phyloP scores from a whole-genome alignment of 106 monocot genomes.

The Allium sativum region DNA sequence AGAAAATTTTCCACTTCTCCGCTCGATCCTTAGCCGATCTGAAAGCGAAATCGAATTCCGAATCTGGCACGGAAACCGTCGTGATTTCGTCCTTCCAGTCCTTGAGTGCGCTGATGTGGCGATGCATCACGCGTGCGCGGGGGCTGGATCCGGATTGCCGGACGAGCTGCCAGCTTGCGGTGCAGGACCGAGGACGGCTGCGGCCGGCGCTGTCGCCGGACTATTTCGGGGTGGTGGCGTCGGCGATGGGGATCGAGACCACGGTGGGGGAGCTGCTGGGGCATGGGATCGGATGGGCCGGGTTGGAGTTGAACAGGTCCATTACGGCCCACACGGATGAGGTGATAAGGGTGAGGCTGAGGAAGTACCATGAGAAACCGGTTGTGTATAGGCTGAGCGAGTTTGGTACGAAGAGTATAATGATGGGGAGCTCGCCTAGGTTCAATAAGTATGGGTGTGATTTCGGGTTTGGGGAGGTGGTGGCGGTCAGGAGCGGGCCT shows the following conservation, averaged over 20 bases:
- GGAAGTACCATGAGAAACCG: conserved; percentile 21
- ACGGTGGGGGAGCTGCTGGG: conserved; percentile 41
- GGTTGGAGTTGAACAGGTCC: conserved; percentile 12
- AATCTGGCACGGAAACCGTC: background rate
- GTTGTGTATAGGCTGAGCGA: conserved; percentile 11
- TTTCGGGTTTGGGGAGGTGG: conserved; percentile 46
- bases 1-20: conserved; percentile 63
- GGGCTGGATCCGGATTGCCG: conserved; percentile 12
- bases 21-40: conserved; percentile 22
- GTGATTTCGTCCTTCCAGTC: conserved; percentile 45
- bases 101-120: conserved; percentile 43
- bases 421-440: conserved; percentile 42
- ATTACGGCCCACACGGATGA: conserved; percentile 31
- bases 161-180: conserved; percentile 24
- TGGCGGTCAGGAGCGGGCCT: conserved; percentile 22
- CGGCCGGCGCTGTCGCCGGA: conserved; percentile 31
- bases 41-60: conserved; percentile 44
- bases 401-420: conserved; percentile 14
- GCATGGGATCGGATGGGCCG: conserved; percentile 48
- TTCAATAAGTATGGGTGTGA: conserved; percentile 49
- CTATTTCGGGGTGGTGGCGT: conserved; percentile 68
- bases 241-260: conserved; percentile 9
- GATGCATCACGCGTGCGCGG: conserved; percentile 38
- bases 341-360: conserved; percentile 15
- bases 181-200: conserved; percentile 39